Conservation (phyloP, 2,329 filamentous ascomycete species). For the Xylariaceae sp. region DNA sequence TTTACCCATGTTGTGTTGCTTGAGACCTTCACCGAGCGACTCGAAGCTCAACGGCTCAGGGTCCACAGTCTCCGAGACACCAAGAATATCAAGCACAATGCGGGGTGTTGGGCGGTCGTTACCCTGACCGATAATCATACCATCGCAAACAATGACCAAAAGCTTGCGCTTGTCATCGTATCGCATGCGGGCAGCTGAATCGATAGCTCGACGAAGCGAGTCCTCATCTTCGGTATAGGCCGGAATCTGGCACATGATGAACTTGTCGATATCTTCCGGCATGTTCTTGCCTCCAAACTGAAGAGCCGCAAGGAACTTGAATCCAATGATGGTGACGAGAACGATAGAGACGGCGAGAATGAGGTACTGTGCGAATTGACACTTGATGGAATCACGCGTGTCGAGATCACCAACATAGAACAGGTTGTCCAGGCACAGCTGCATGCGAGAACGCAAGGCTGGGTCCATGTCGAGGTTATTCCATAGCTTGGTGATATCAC, state of each 20-base stretch:
- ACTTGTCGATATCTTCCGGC: slow-evolving; percentile 96
- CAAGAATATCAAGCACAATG: slow-evolving; percentile 94
- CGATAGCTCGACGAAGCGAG: slow-evolving; percentile 90
- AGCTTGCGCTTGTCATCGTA: slow-evolving; percentile 99
- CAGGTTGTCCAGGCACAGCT: slow-evolving; percentile 81
- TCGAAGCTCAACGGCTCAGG: slow-evolving; percentile 96
- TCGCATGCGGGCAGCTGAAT: slow-evolving; percentile 89
- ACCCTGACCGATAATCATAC: slow-evolving; percentile 98
- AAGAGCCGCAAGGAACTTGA: slow-evolving; percentile 95
- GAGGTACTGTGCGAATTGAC: slow-evolving; percentile 85
- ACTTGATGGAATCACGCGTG: slow-evolving; percentile 78
- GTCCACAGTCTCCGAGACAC: slow-evolving; percentile 87
- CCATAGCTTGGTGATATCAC: slow-evolving; percentile 82
- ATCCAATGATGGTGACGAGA: slow-evolving; percentile 74
- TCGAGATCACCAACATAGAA: slow-evolving; percentile 93
- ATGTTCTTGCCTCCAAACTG: slow-evolving; percentile 89
- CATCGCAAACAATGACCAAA: slow-evolving; percentile 86
- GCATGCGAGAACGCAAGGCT: slow-evolving; percentile 60
- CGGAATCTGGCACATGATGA: slow-evolving; percentile 94
- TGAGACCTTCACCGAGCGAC: slow-evolving; percentile 87
- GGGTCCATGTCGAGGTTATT: slow-evolving; percentile 58
- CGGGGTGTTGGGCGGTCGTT: slow-evolving; percentile 93
- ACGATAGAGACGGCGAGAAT: slow-evolving; percentile 78
- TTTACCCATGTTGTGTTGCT: slow-evolving; percentile 99
- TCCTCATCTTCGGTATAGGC: slow-evolving; percentile 99